Conservation (phyloP, 192 early-diverging fungal species). For the Globomyces pollinis-pini region DNA sequence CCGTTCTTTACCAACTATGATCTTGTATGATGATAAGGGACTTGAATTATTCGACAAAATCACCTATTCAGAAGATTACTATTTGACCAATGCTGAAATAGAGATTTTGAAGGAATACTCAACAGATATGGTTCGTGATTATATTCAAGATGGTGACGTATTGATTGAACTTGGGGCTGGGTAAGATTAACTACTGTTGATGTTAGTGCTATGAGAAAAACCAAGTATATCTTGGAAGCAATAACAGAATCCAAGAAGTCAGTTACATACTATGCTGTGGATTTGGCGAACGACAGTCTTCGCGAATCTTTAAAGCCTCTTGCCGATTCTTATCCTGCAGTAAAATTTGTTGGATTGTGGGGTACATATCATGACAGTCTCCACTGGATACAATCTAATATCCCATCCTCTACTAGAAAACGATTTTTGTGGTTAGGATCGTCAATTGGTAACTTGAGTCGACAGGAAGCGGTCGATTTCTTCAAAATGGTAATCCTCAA, state of each 20-base stretch:
- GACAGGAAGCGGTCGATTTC: constrained; percentile 61
- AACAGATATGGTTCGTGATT: constrained; percentile 49
- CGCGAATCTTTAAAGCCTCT: constrained; percentile 59
- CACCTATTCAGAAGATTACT: constrained; percentile 78
- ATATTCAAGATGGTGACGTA: constrained; percentile 59
- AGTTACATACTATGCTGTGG: constrained; percentile 82
- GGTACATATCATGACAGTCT: constrained; percentile 87
- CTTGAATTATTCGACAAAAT: constrained; percentile 87
- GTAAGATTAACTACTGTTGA: constrained; percentile 33
- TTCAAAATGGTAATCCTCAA: too few species aligned
- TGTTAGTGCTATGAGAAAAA: constrained; percentile 78
- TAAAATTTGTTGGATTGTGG: constrained; percentile 69
- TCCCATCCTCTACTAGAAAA: constrained; percentile 39
- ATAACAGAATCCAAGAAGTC: constrained; percentile 54
- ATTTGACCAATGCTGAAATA: constrained; percentile 78
- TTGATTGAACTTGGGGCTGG: constrained; percentile 88
- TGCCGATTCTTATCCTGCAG: constrained; percentile 50
- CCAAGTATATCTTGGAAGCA: constrained; percentile 67
- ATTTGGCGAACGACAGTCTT: constrained; percentile 76
- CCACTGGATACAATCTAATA: constrained; percentile 36
- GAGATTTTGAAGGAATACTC: constrained; percentile 63
- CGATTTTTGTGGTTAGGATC: constrained; percentile 81
- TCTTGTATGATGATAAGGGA: constrained; percentile 78
- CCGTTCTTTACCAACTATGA: constrained; percentile 67
- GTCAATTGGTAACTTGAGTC: constrained; percentile 73